These are phyloP conservation scores for Trichoderma arundinaceum DNA, from an alignment of 2,329 filamentous ascomycete genomes.

Conservation along the genomic window DNA sequence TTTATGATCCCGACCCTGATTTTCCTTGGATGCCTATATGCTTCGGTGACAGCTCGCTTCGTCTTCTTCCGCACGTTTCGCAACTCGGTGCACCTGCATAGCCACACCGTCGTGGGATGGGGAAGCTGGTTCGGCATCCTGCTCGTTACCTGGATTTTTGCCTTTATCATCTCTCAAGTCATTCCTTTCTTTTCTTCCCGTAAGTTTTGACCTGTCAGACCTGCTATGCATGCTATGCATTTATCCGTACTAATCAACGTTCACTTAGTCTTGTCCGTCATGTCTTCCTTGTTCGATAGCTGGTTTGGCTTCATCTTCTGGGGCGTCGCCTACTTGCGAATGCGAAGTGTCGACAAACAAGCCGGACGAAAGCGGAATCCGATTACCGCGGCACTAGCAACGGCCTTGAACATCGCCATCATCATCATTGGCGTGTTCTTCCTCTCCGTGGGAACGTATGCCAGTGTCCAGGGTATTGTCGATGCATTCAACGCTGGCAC, in stretches of 20 bases:
- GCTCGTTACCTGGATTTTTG: slow-evolving; percentile 74
- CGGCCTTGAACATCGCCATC: slow-evolving; percentile 73
- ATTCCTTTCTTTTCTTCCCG: slow-evolving; percentile 90
- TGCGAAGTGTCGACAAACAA: slow-evolving; percentile 68
- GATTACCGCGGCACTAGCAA: slow-evolving; percentile 58
- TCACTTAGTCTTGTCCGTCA: slow-evolving; percentile 64
- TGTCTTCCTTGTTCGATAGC: slow-evolving; percentile 90
- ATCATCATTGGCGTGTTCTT: slow-evolving; percentile 81
- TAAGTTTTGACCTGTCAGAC: slow-evolving; percentile 42
- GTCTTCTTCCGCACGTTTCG: slow-evolving; percentile 90
- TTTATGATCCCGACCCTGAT: slow-evolving; percentile 97
- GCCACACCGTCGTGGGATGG: slow-evolving; percentile 85
- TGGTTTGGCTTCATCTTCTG: slow-evolving; percentile 97
- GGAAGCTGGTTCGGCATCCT: slow-evolving; percentile 76
- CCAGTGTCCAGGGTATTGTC: slow-evolving; percentile 74
- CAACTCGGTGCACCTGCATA: slow-evolving; percentile 76
- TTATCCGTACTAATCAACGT: not conserved
- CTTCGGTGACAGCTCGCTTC: slow-evolving; percentile 87
- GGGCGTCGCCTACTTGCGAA: slow-evolving; percentile 79
- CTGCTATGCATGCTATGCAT: not conserved
- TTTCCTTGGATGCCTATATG: slow-evolving; percentile 89
- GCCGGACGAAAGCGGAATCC: slow-evolving; percentile 58
- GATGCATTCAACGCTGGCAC: slow-evolving; percentile 68
- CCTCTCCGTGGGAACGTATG: slow-evolving; percentile 81
- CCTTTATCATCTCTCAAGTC: slow-evolving; percentile 89